Conservation (phyloP, 768 basidiomycete genomes). For the Suillus clintonianus region DNA sequence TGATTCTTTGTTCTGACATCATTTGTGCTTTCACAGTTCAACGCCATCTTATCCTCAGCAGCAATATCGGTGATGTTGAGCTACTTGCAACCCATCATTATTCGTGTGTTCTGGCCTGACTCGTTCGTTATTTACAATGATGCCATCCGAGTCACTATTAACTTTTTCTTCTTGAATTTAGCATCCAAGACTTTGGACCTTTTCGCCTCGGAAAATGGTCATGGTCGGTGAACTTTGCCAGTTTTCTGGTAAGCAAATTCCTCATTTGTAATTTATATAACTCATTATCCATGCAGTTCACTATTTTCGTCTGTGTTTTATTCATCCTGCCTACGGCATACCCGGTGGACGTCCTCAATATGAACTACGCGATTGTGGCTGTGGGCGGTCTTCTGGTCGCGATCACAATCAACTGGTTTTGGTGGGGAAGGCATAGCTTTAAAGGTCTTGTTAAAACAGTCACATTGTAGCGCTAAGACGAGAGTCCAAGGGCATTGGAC, state of each 20-base stretch:
- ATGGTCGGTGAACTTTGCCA: conserved; percentile 51
- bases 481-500: not conserved
- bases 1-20: not conserved
- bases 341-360: conserved; percentile 50
- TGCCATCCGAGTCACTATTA: conserved; percentile 3
- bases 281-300: conserved; percentile 38
- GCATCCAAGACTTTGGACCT: conserved; percentile 49
- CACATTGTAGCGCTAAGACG: not conserved
- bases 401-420: conserved; percentile 46
- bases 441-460: conserved; percentile 45
- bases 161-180: conserved; percentile 17
- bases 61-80: conserved; percentile 59
- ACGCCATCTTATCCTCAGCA: conserved; percentile 56
- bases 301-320: conserved; percentile 52
- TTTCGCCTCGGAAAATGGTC: conserved; percentile 56
- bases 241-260: conserved; percentile 41
- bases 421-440: conserved; percentile 50
- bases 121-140: conserved; percentile 34
- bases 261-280: not conserved
- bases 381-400: conserved; percentile 47
- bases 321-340: conserved; percentile 58
- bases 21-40: conserved; percentile 38
- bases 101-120: conserved; percentile 57
- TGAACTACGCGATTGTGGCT: conserved; percentile 61
- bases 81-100: conserved; percentile 57